Conservation (phyloP, 148 eudicot genomes). For the Oxyria digyna region DNA sequence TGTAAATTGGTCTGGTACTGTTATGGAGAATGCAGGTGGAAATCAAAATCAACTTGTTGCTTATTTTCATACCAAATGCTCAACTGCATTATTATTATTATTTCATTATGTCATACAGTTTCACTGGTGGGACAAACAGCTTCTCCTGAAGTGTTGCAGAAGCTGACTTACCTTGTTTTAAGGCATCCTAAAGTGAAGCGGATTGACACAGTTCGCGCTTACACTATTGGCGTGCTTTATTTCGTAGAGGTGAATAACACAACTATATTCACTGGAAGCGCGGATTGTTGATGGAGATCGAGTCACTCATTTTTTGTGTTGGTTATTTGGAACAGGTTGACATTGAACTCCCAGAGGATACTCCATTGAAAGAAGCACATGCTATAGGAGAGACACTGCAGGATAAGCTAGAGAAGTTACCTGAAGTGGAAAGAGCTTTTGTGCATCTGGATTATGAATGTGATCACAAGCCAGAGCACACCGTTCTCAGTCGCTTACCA, state of each 20-base stretch:
- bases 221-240: slow-evolving; percentile 84
- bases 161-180: slow-evolving; percentile 70
- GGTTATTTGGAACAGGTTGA: slow-evolving; percentile 83
- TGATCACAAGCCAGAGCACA: slow-evolving; percentile 90
- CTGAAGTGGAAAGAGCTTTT: slow-evolving; percentile 89
- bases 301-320: too few species aligned
- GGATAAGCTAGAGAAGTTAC: slow-evolving; percentile 68
- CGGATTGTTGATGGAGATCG: too few species aligned
- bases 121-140: slow-evolving; percentile 91
- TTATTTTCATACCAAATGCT: not conserved
- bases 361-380: slow-evolving; percentile 81
- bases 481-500: slow-evolving; percentile 64
- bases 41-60: too few species aligned
- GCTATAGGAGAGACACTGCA: slow-evolving; percentile 73
- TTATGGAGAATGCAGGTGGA: slow-evolving; percentile 85
- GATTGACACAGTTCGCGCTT: slow-evolving; percentile 90
- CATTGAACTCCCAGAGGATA: slow-evolving; percentile 81
- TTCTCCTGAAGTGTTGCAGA: slow-evolving; percentile 78
- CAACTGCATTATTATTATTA: not conserved
- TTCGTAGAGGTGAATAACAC: slow-evolving; percentile 61
- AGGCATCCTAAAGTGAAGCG: slow-evolving; percentile 79
- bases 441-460: slow-evolving; percentile 93
- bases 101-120: slow-evolving; percentile 24
- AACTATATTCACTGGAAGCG: not conserved
- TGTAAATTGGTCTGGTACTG: slow-evolving; percentile 81